Percentiles rank a stretch among this genome's conserved stretches.
Conservation (phyloP, 2,329 filamentous ascomycete genomes). For the Hypoxylon sp. region DNA sequence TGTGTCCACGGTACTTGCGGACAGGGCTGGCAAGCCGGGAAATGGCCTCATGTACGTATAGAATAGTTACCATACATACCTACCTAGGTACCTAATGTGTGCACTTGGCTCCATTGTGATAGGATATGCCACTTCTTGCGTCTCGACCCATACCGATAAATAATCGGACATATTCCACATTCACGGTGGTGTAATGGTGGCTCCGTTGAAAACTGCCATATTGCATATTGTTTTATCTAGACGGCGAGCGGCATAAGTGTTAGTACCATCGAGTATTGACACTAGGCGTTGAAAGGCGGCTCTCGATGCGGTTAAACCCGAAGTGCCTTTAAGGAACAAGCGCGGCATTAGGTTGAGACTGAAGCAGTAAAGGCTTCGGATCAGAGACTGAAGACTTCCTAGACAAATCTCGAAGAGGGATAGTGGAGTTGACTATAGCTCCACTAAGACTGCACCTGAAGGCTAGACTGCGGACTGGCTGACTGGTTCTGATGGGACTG, state of each 20-base stretch:
- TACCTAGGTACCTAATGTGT: slow-evolving; percentile 16
- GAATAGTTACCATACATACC: not conserved
- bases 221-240: slow-evolving; percentile 16
- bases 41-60: slow-evolving; percentile 12
- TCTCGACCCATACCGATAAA: slow-evolving; percentile 18
- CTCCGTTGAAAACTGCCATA: slow-evolving; percentile 28
- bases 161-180: slow-evolving; percentile 17
- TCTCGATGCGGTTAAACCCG: slow-evolving; percentile 38
- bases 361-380: slow-evolving; percentile 40
- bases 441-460: slow-evolving; percentile 27
- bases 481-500: slow-evolving; percentile 19
- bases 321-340: slow-evolving; percentile 26
- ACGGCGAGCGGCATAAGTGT: slow-evolving; percentile 22
- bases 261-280: slow-evolving; percentile 14
- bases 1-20: slow-evolving; percentile 32
- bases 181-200: slow-evolving; percentile 8
- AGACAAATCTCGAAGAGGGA: slow-evolving; percentile 20
- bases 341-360: slow-evolving; percentile 27
- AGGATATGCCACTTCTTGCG: slow-evolving; percentile 10
- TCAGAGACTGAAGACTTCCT: slow-evolving; percentile 33
- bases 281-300: slow-evolving; percentile 14
- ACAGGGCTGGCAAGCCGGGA: slow-evolving; percentile 31
- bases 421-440: slow-evolving; percentile 32
- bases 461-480: slow-evolving; percentile 25
- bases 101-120: slow-evolving; percentile 13